Base-by-base conservation (phyloP, 2,329 filamentous ascomycete species). In the Rachicladosporium sp. region DNA sequence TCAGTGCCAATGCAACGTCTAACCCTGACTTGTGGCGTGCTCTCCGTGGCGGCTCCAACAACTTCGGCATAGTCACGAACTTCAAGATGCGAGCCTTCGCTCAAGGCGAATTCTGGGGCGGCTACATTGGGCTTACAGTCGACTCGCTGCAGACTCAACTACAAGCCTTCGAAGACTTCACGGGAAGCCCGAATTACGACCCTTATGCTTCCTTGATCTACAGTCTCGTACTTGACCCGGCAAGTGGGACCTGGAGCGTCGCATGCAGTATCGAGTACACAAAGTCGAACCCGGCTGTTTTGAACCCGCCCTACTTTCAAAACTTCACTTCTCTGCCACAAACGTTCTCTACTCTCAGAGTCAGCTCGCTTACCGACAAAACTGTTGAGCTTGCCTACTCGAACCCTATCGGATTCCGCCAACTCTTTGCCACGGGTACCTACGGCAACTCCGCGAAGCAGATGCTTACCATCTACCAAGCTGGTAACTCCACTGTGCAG, bases 21-120 rank as follows among this genome's bases (percentile, higher is more conserved):
- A 62, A 75, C 31, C 27, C 53, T 0, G 67, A 71, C 38, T 54
- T 71, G 2, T 71, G 68, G 48, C 68, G 63, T 60, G 66, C 62
- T 13, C 43, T 69, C 15, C 57, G 60, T 10, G 66, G 66, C 13
- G 66, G 64, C 2, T 60, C 62, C 1, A 60, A 62, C 41, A 65
- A 63, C 36, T 68, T 68, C 42, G 66, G 65, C 10, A 55, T 66
- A 11, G 62, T 67, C 4, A 62, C 62, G 1, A 58, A 66, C 29
- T 70, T 71, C 51, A 42, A 46, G 21, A 58, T 46, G n/a, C 33
- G 38, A n/a, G 49, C 48, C 6, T 46, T 50, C 36, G 30, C 41
- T 9, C 45, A 49, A 23, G 47, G 49, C 35, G 40, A 46, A 8
- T 48, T 51, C 43, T 51, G 47, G 46, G 47, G 47, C n/a, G 50